These are phyloP conservation scores for Xanthoconium stramineum DNA, from an alignment of 768 basidiomycete species.

Conservation along the genomic window DNA sequence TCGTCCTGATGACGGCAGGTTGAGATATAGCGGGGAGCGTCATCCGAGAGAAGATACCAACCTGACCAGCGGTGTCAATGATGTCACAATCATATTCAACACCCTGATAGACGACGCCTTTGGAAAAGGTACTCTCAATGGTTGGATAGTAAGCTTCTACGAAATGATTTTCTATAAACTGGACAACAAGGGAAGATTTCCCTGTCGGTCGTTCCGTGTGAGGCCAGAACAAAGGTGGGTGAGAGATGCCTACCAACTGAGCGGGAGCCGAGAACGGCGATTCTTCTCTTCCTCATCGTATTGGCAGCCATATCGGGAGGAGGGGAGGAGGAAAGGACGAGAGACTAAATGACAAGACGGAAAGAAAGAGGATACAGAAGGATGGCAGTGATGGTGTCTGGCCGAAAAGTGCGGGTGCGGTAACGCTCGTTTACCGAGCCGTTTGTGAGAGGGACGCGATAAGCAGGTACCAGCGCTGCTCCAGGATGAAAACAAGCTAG, in stretches of 20 bases:
- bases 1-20: constrained; percentile 58
- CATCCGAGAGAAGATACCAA: constrained; percentile 32
- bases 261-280: constrained; percentile 82
- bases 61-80: constrained; percentile 97
- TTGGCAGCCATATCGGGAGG: constrained; percentile 30
- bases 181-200: constrained; percentile 89
- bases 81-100: constrained; percentile 95
- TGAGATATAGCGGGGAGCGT: constrained; percentile 1
- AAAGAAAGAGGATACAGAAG: constrained; percentile 16
- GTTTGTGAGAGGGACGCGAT: constrained; percentile 22
- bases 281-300: constrained; percentile 77
- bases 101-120: constrained; percentile 84
- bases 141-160: constrained; percentile 94
- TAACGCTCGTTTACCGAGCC: constrained; percentile 30
- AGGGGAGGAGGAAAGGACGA: background rate
- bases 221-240: constrained; percentile 5
- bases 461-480: constrained; percentile 16
- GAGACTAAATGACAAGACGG: constrained; percentile 7
- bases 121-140: constrained; percentile 84
- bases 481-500: background rate
- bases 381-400: constrained; percentile 13
- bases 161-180: constrained; percentile 92
- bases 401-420: constrained; percentile 22
- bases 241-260: constrained; percentile 68
- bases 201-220: constrained; percentile 48